A percentile compares a stretch with the other conserved stretches of the same genome.
Conservation (phyloP, 2,329 filamentous ascomycete genomes). For the Trichoderma arundinaceum region DNA sequence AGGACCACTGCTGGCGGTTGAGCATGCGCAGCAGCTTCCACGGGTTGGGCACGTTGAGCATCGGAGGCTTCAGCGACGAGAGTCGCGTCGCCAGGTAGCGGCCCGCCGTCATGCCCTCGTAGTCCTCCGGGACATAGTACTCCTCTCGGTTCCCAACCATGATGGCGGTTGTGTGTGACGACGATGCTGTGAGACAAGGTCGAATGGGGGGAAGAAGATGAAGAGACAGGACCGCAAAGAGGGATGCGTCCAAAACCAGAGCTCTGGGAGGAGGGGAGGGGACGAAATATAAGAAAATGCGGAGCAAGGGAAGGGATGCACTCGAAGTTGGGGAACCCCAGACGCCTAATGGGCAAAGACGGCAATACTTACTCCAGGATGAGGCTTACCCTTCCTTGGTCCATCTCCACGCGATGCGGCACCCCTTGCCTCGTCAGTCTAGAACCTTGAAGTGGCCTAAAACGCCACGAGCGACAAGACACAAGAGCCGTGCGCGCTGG, state of each 20-base stretch:
- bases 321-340: constrained; percentile 27
- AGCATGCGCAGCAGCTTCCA: constrained; percentile 56
- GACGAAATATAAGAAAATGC: constrained; percentile 23
- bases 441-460: constrained; percentile 1
- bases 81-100: constrained; percentile 59
- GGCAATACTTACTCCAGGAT: constrained; percentile 21
- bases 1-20: constrained; percentile 58
- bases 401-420: constrained; percentile 12
- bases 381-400: constrained; percentile 17
- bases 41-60: constrained; percentile 60
- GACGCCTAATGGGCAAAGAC: constrained; percentile 17
- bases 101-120: constrained; percentile 56
- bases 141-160: constrained; percentile 37
- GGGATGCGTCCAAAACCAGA: not conserved
- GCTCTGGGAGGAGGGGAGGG: not conserved
- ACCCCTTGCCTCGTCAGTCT: not conserved
- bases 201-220: not conserved
- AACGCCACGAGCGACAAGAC: not conserved
- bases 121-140: constrained; percentile 47
- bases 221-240: not conserved
- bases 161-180: not conserved
- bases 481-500: not conserved
- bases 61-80: constrained; percentile 61
- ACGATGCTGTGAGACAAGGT: constrained; percentile 10
- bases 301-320: constrained; percentile 4